phyloP scores from a whole-genome alignment of 768 basidiomycete species.

The Leccinum fibrillosum region DNA sequence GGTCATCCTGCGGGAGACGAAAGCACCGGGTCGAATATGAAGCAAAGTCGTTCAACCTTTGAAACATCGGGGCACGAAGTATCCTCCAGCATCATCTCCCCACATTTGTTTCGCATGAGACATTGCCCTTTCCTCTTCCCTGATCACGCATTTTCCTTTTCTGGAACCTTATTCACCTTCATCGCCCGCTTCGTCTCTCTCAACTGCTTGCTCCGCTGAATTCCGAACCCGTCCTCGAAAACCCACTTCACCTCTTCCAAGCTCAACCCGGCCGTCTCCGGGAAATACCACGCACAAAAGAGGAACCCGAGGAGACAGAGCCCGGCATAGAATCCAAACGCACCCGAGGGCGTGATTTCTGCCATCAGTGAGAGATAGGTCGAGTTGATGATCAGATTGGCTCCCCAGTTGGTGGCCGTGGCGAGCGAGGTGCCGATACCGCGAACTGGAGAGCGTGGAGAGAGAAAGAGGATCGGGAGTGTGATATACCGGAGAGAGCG shows the following conservation, averaged over 20 bases:
- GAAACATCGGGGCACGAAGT: too few relatives aligned
- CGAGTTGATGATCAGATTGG: constrained; percentile 71
- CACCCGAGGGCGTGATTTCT: constrained; percentile 67
- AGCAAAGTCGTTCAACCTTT: too few relatives aligned
- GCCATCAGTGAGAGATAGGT: constrained; percentile 82
- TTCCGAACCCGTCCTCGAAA: constrained; percentile 63
- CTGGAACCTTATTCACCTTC: background rate
- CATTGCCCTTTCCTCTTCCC: too few relatives aligned
- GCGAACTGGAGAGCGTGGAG: constrained; percentile 43
- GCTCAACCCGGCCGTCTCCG: constrained; percentile 74
- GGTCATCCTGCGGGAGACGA: too few relatives aligned
- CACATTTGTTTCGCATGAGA: too few relatives aligned
- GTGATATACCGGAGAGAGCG: background rate
- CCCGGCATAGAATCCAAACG: constrained; percentile 75
- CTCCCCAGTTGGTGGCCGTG: constrained; percentile 76
- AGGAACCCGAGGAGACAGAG: constrained; percentile 67
- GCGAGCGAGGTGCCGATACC: constrained; percentile 74
- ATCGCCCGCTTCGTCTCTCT: constrained; percentile 28
- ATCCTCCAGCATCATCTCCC: too few relatives aligned
- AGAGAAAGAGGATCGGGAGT: background rate
- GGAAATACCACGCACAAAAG: constrained; percentile 70
- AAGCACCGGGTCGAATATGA: too few relatives aligned
- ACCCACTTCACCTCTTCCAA: constrained; percentile 64
- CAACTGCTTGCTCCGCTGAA: constrained; percentile 50
- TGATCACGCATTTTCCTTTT: constrained; percentile 1